These are phyloP conservation scores for Chaetomium cochliodes DNA, from an alignment of 495 filamentous ascomycete species.

Conservation along the genomic window DNA sequence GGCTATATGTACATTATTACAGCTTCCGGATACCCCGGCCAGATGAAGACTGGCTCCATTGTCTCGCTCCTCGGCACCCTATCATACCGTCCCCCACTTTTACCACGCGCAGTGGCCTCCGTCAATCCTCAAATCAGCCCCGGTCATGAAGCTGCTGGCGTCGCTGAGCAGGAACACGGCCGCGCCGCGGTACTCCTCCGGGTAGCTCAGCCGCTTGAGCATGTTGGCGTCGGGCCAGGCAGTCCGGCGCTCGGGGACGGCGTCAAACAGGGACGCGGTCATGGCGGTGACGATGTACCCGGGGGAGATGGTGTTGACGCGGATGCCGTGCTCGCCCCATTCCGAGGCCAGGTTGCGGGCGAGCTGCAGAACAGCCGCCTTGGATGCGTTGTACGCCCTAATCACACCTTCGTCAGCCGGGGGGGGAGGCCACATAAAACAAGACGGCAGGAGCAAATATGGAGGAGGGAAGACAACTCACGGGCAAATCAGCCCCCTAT, in stretches of 20 bases:
- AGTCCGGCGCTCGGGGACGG: conserved; percentile 69
- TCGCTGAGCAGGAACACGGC: conserved; percentile 84
- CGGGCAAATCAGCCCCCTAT: conserved; percentile 55
- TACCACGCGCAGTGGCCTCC: conserved; percentile 81
- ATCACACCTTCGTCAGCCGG: background rate
- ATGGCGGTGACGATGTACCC: conserved; percentile 94
- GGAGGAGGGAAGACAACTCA: conserved; percentile 28
- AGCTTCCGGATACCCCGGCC: conserved; percentile 9
- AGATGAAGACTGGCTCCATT: background rate
- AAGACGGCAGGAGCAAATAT: background rate
- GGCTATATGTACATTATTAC: conserved; percentile 15
- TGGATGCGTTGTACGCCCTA: conserved; percentile 87
- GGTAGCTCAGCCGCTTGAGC: conserved; percentile 74
- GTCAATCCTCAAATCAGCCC: conserved; percentile 75
- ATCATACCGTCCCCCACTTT: background rate
- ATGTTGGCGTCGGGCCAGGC: conserved; percentile 89
- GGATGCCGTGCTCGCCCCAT: conserved; percentile 84
- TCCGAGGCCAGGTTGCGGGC: conserved; percentile 80
- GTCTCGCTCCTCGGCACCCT: background rate
- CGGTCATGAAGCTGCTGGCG: conserved; percentile 86
- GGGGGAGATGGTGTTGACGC: conserved; percentile 92
- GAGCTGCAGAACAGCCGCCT: conserved; percentile 83
- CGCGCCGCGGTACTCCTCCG: conserved; percentile 77
- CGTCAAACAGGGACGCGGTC: conserved; percentile 75
- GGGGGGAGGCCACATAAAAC: background rate